Percentiles rank a stretch among this genome's conserved stretches.
These are phyloP conservation scores for Pigoraptor vietnamica DNA, from an alignment of 78 protist species.

Conservation along the genomic window DNA sequence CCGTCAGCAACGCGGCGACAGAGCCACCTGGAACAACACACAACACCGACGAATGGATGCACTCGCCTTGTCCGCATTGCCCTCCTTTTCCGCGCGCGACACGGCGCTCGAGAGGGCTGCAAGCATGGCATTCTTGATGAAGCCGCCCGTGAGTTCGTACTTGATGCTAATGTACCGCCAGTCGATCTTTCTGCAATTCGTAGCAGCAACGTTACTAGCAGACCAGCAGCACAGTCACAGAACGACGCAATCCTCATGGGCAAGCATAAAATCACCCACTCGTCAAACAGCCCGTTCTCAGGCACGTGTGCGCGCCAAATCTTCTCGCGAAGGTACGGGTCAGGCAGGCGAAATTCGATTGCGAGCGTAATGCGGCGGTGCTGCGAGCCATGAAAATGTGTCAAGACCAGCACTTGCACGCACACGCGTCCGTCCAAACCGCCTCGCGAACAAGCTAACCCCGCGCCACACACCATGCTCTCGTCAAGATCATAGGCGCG, in stretches of 20 bases:
- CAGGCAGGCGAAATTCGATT: constrained; percentile 55
- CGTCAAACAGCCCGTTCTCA: neutral
- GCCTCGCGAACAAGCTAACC: neutral
- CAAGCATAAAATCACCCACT: no score
- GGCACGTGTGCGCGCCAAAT: constrained; percentile 52
- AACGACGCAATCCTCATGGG: no score
- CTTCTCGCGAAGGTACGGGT: constrained; percentile 26
- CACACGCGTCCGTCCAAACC: no score
- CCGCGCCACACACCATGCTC: constrained; percentile 31
- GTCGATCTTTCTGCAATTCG: constrained; percentile 36
- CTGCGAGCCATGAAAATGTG: constrained; percentile 66
- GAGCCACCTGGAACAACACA: neutral
- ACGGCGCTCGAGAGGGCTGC: constrained; percentile 50
- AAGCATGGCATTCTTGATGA: constrained; percentile 63
- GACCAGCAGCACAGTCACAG: neutral
- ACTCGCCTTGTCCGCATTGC: neutral
- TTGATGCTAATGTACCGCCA: constrained; percentile 34
- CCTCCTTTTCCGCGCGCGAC: constrained; percentile 26
- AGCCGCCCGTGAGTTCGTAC: constrained; percentile 67
- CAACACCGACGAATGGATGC: no score
- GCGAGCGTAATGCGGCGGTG: constrained; percentile 64
- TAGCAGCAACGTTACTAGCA: neutral
- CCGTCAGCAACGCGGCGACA: no score
- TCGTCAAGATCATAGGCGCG: constrained; percentile 53
- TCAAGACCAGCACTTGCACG: no score